Evolutionary conservation across 176 grass and related monocot species (phyloP), one percentile per base, ranked within the genome.

Genomic region (Eragrostis curvula): DNA sequence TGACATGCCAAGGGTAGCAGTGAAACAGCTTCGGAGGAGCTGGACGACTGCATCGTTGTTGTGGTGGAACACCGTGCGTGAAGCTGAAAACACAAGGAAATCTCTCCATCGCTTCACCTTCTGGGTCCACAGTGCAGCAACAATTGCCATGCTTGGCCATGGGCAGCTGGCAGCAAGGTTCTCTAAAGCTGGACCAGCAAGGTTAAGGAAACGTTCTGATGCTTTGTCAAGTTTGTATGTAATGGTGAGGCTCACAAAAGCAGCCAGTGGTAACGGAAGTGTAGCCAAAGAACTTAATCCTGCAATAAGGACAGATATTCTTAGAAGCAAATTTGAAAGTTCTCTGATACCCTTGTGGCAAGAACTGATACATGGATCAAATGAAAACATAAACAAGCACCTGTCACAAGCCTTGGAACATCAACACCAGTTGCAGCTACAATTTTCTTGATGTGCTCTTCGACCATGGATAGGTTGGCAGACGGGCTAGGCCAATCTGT

Each of bases 121-220:
- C 47, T 98, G 92, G 66, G 92, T 91, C 95, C 95, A 98, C 43
- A 98, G 78, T 55, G 95, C 88, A 46, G 95, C 75, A n/a, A 98
- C 95, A 56, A 98, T 98, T 7, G 95, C 84, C 95, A 98, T 98
- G 84, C 95, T 98, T 77, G 95, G 95, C 95, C 95, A 98, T 16
- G 95, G 95, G 81, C 95, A 98, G 81, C 95, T 98, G 67, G 90
- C 95, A 21, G 95, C 92, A 51, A 98, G 95, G 81, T 88, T 98
- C 88, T 98, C 95, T 65, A 98, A 68, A 71, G 95, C 90, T 51
- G 95, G 95, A 82, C 95, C 95, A 49, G 92, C 95, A 46, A 98
- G 90, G 84, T 98, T 95, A 74, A 98, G 96, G 79, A 98, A 98
- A 79, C 90, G 75, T 73, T 98, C 92, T 6, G 96, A 98, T 41